These are phyloP conservation scores for Candida corydali DNA, from an alignment of 805 yeast species.

Conservation along the genomic window DNA sequence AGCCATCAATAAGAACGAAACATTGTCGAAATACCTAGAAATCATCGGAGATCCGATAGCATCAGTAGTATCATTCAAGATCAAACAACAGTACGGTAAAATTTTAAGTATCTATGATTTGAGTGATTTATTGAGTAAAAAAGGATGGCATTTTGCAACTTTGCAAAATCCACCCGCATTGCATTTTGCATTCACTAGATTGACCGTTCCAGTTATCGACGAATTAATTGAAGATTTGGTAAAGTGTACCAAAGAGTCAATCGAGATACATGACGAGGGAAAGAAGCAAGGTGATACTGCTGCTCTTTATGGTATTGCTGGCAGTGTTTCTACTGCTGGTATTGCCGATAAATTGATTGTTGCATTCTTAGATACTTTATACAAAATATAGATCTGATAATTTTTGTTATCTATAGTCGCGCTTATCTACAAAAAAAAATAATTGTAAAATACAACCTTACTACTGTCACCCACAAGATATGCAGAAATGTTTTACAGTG, in stretches of 20 bases:
- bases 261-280: slow-evolving; percentile 18
- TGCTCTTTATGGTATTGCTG: slow-evolving; percentile 93
- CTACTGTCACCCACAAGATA: background rate
- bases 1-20: slow-evolving; percentile 40
- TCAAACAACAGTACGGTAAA: slow-evolving; percentile 24
- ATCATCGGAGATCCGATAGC: slow-evolving; percentile 82
- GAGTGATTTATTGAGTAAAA: slow-evolving; percentile 61
- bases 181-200: slow-evolving; percentile 82
- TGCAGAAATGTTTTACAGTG: slow-evolving; percentile 3
- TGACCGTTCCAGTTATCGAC: slow-evolving; percentile 59
- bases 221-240: slow-evolving; percentile 53
- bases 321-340: slow-evolving; percentile 78
- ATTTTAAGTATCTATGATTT: slow-evolving; percentile 68
- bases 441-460: no score
- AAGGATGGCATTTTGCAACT: slow-evolving; percentile 88
- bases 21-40: slow-evolving; percentile 49
- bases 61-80: slow-evolving; percentile 78
- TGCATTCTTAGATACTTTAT: slow-evolving; percentile 78
- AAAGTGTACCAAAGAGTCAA: slow-evolving; percentile 34
- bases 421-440: slow-evolving; percentile 3
- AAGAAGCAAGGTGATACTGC: slow-evolving; percentile 54
- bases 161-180: slow-evolving; percentile 88
- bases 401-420: background rate
- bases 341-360: slow-evolving; percentile 77
- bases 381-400: slow-evolving; percentile 39